Conservation (phyloP, 2,329 filamentous ascomycete genomes). For the Penicillium freii region DNA sequence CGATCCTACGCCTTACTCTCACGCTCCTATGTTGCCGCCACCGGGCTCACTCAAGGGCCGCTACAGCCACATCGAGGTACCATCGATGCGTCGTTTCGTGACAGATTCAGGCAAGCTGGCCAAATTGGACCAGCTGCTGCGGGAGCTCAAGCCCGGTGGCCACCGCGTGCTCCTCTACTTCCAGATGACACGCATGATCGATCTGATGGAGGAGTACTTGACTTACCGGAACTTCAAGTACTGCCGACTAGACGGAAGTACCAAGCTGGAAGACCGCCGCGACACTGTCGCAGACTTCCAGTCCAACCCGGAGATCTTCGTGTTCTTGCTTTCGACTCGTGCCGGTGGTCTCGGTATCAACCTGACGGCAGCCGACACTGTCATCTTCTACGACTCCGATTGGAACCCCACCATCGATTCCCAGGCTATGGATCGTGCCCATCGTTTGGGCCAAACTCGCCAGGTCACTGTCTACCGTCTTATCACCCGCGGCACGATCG, state of each 20-base stretch:
- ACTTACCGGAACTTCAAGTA: slow-evolving; percentile 99
- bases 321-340: slow-evolving; percentile 93
- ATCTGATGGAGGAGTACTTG: slow-evolving; percentile 97
- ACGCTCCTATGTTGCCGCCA: slow-evolving; percentile 71
- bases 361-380: slow-evolving; percentile 90
- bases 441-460: slow-evolving; percentile 91
- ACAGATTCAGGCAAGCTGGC: slow-evolving; percentile 96
- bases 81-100: slow-evolving; percentile 96
- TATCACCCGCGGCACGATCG: slow-evolving; percentile 94
- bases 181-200: slow-evolving; percentile 99
- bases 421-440: slow-evolving; percentile 97
- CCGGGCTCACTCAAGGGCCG: slow-evolving; percentile 78
- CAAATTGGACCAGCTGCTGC: slow-evolving; percentile 81
- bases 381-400: slow-evolving; percentile 99
- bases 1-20: slow-evolving; percentile 52
- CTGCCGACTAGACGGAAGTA: slow-evolving; percentile 91
- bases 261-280: slow-evolving; percentile 92
- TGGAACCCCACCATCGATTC: slow-evolving; percentile 99
- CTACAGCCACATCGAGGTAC: slow-evolving; percentile 88
- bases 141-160: slow-evolving; percentile 83
- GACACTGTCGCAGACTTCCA: slow-evolving; percentile 98
- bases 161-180: slow-evolving; percentile 97
- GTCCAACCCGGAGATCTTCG: slow-evolving; percentile 88
- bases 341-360: slow-evolving; percentile 98
- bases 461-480: slow-evolving; percentile 97